A percentile compares a stretch with the other conserved stretches of the same genome.
phyloP scores from a whole-genome alignment of 2,329 filamentous ascomycete species.

The Trichoderma arundinaceum region DNA sequence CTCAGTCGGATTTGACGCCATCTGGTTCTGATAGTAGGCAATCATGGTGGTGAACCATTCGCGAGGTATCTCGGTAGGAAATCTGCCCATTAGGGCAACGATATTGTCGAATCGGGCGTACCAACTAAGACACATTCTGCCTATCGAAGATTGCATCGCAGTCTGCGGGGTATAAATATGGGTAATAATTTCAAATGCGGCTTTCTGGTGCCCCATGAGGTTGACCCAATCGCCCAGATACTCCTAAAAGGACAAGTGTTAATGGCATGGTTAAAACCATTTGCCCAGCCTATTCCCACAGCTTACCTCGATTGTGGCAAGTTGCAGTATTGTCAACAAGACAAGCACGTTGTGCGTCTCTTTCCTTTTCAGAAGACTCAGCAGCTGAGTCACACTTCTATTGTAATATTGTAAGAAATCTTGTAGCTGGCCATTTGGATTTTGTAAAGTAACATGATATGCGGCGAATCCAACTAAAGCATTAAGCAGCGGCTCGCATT shows the following conservation, averaged over 20 bases:
- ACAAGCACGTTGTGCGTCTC: constrained; percentile 75
- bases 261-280: neutral
- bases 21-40: constrained; percentile 66
- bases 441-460: constrained; percentile 78
- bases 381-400: constrained; percentile 77
- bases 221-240: constrained; percentile 96
- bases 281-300: constrained; percentile 12
- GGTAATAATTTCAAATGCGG: constrained; percentile 80
- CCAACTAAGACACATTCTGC: constrained; percentile 81
- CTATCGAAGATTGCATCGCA: constrained; percentile 71
- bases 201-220: constrained; percentile 88
- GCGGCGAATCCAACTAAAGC: constrained; percentile 87
- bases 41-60: constrained; percentile 77
- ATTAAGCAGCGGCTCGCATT: constrained; percentile 80
- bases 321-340: constrained; percentile 84
- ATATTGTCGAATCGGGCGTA: constrained; percentile 88
- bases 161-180: constrained; percentile 78
- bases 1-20: constrained; percentile 63
- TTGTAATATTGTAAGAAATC: constrained; percentile 92
- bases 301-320: constrained; percentile 89
- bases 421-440: constrained; percentile 73
- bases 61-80: constrained; percentile 72
- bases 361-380: constrained; percentile 71
- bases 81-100: constrained; percentile 80
- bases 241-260: constrained; percentile 63